phyloP scores from a whole-genome alignment of 2,329 filamentous ascomycete species.

The Ophiostoma sp. region DNA sequence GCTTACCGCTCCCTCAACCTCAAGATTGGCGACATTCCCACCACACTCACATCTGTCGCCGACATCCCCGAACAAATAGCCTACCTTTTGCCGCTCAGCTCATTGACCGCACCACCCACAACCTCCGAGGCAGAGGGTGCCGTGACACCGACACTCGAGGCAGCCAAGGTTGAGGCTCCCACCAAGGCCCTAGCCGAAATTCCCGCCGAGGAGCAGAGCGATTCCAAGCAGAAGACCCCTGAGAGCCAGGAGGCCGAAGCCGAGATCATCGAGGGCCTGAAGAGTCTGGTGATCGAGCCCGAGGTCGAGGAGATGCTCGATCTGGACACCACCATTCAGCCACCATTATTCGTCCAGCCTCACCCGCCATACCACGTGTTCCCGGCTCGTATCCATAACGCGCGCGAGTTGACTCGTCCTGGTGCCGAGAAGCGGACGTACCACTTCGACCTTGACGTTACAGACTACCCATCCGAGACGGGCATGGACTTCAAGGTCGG shows the following conservation, averaged over 20 bases:
- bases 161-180: not conserved
- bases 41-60: constrained; percentile 62
- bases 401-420: constrained; percentile 77
- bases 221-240: not conserved
- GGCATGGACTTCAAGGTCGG: constrained; percentile 91
- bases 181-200: not conserved
- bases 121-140: constrained; percentile 3
- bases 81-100: constrained; percentile 57
- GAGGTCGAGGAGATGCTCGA: constrained; percentile 28
- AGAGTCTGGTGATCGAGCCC: constrained; percentile 35
- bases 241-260: constrained; percentile 24
- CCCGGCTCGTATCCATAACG: constrained; percentile 77
- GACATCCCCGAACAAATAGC: constrained; percentile 71
- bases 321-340: constrained; percentile 59
- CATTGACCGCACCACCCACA: constrained; percentile 32
- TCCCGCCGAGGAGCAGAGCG: not conserved
- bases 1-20: constrained; percentile 77
- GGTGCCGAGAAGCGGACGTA: constrained; percentile 96
- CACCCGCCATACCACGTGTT: constrained; percentile 91
- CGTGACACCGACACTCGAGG: constrained; percentile 23
- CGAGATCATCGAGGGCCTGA: constrained; percentile 26
- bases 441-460: constrained; percentile 95
- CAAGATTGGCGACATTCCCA: constrained; percentile 69
- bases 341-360: constrained; percentile 85
- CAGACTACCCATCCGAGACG: constrained; percentile 79